Conservation (phyloP, 495 filamentous ascomycete genomes). For the Penicillium flavigenum region DNA sequence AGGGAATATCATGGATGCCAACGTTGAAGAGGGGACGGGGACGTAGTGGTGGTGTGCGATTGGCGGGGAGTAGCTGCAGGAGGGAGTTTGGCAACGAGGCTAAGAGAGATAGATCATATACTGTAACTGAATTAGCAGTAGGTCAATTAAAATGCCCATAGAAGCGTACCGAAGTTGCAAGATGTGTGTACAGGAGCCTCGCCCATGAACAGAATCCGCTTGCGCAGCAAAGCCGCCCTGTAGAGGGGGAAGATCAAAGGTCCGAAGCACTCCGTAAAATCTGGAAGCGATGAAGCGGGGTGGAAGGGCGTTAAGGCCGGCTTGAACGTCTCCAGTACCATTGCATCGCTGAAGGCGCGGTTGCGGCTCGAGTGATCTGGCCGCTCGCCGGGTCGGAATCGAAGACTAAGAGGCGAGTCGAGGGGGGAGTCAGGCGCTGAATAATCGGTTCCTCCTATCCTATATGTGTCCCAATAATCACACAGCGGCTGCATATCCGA, state of each 20-base stretch:
- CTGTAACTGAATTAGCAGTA: slow-evolving; percentile 44
- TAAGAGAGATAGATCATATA: slow-evolving; percentile 90
- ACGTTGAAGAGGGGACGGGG: slow-evolving; percentile 86
- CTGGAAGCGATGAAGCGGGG: slow-evolving; percentile 77
- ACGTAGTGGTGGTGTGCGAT: slow-evolving; percentile 52
- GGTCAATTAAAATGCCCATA: neutral
- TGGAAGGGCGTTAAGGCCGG: slow-evolving; percentile 76
- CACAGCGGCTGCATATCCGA: slow-evolving; percentile 61
- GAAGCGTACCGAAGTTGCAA: slow-evolving; percentile 78
- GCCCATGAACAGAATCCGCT: slow-evolving; percentile 80
- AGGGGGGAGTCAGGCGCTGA: slow-evolving; percentile 42
- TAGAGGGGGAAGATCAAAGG: slow-evolving; percentile 89
- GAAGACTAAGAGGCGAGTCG: slow-evolving; percentile 57
- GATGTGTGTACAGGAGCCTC: slow-evolving; percentile 79
- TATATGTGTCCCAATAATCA: slow-evolving; percentile 74
- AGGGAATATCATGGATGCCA: slow-evolving; percentile 88
- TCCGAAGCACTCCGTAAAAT: slow-evolving; percentile 78
- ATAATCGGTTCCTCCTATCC: slow-evolving; percentile 49
- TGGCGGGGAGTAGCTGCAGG: slow-evolving; percentile 54
- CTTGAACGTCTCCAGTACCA: slow-evolving; percentile 60
- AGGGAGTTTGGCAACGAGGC: slow-evolving; percentile 71
- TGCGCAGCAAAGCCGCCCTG: slow-evolving; percentile 81
- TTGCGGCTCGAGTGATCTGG: slow-evolving; percentile 29
- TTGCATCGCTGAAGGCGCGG: slow-evolving; percentile 47
- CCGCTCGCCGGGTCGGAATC: slow-evolving; percentile 42